Evolutionary conservation across 169 alveolate genomes (phyloP).

Genomic region (Plasmodium gaboni): DNA sequence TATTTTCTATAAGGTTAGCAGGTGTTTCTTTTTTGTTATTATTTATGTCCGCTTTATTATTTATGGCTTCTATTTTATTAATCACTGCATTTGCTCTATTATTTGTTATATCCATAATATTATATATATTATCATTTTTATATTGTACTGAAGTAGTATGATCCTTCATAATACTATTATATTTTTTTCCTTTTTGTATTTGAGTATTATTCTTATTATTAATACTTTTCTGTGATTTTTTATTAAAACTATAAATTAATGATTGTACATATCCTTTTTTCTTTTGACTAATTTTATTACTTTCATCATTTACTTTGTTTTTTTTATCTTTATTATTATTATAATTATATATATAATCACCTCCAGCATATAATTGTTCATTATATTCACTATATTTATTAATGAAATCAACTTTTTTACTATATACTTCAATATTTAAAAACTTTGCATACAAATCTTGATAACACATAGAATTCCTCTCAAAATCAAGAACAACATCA

Average conservation of each 20-base stretch:
- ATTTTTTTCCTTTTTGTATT: neutral
- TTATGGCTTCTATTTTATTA: no score
- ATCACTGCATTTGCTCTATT: no score
- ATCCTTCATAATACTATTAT: neutral
- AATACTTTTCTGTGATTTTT: conserved; percentile 32
- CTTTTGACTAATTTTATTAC: conserved; percentile 8
- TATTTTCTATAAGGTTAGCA: no score
- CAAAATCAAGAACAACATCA: conserved; percentile 55
- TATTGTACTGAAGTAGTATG: neutral
- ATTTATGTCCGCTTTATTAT: no score
- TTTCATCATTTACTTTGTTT: conserved; percentile 7
- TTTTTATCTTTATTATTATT: conserved; percentile 7
- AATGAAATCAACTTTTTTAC: conserved; percentile 22
- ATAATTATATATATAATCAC: conserved; percentile 5
- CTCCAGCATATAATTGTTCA: no score
- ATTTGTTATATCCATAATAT: no score
- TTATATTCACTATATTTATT: conserved; percentile 20
- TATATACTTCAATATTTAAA: neutral
- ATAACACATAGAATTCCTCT: conserved; percentile 61
- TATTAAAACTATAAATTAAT: conserved; percentile 63
- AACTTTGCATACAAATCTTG: conserved; percentile 37
- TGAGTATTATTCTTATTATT: conserved; percentile 15
- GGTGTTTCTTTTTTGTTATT: no score
- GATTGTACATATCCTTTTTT: conserved; percentile 63
- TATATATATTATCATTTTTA: neutral